These are phyloP conservation scores for Pichia membranifaciens DNA, from an alignment of 805 yeast genomes.

Conservation along the genomic window DNA sequence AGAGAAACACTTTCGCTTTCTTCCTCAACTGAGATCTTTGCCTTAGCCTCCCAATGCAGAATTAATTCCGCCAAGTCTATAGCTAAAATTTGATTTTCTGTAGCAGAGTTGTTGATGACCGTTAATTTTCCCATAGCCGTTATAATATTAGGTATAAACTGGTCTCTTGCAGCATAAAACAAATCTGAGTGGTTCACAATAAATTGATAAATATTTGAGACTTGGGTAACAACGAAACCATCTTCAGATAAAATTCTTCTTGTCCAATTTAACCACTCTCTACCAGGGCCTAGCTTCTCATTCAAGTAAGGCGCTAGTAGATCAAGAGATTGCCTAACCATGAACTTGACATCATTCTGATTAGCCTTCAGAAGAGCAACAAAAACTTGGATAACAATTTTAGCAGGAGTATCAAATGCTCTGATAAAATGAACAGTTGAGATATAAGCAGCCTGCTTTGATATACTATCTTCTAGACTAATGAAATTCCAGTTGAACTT, in stretches of 20 bases:
- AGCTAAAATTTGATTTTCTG: conserved; percentile 79
- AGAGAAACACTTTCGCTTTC: no score
- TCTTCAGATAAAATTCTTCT: conserved; percentile 88
- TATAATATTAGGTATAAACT: conserved; percentile 81
- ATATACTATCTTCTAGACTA: conserved; percentile 78
- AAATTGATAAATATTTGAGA: conserved; percentile 80
- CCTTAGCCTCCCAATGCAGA: conserved; percentile 73
- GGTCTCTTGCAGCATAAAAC: conserved; percentile 81
- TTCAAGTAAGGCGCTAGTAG: conserved; percentile 83
- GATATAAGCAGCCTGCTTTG: conserved; percentile 90
- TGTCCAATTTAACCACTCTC: conserved; percentile 90
- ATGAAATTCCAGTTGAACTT: conserved; percentile 93
- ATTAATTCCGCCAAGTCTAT: conserved; percentile 85
- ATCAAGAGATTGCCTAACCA: conserved; percentile 85
- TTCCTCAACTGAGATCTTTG: conserved; percentile 9
- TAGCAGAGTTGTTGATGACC: conserved; percentile 65
- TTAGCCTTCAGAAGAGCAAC: conserved; percentile 83
- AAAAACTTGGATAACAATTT: conserved; percentile 85
- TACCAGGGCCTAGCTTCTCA: conserved; percentile 53
- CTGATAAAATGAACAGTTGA: conserved; percentile 82
- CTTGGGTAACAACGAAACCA: conserved; percentile 80
- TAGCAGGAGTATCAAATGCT: conserved; percentile 81
- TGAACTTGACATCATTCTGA: conserved; percentile 73
- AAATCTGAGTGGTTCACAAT: conserved; percentile 79
- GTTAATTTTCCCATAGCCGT: conserved; percentile 90